A percentile compares a stretch with the other conserved stretches of the same genome.
Evolutionary conservation across 495 filamentous ascomycete species (phyloP).

Genomic region (Penicillium psychrofluorescens): DNA sequence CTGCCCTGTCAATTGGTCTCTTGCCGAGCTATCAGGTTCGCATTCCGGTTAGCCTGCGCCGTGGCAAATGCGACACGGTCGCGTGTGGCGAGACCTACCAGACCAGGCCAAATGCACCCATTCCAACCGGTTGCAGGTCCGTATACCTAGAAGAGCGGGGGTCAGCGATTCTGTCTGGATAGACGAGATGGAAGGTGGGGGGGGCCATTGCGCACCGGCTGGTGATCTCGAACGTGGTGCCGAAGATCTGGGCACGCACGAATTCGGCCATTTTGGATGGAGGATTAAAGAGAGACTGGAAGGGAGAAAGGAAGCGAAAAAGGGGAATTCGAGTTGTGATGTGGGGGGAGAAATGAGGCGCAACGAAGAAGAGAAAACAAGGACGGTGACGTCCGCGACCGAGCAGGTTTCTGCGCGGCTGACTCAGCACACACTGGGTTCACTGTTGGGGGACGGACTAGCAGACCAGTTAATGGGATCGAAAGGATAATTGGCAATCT

Average conservation of each 20-base stretch:
- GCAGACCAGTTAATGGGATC: too few species aligned
- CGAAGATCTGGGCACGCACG: slow-evolving; percentile 97
- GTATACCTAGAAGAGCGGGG: slow-evolving; percentile 62
- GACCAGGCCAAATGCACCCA: slow-evolving; percentile 97
- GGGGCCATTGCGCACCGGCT: slow-evolving; percentile 62
- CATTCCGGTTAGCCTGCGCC: slow-evolving; percentile 9
- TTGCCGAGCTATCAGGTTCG: slow-evolving; percentile 64
- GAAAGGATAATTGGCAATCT: too few species aligned
- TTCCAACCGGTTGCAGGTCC: slow-evolving; percentile 95
- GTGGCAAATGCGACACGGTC: slow-evolving; percentile 6
- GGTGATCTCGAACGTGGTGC: slow-evolving; percentile 98
- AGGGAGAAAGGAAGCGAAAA: neutral
- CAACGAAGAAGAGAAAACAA: slow-evolving; percentile 22
- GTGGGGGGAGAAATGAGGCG: slow-evolving; percentile 6
- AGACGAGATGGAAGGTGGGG: slow-evolving; percentile 3
- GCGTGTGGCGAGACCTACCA: slow-evolving; percentile 56
- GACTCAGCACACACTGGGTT: slow-evolving; percentile 7
- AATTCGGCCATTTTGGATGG: slow-evolving; percentile 80
- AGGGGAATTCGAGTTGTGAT: neutral
- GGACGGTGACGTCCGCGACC: slow-evolving; percentile 33
- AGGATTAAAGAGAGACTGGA: neutral
- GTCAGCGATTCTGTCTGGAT: slow-evolving; percentile 1
- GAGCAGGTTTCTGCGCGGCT: slow-evolving; percentile 15
- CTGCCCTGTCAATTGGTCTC: slow-evolving; percentile 91
- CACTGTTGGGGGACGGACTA: too few species aligned